A percentile compares a stretch with the other conserved stretches of the same genome.
Conservation (phyloP, 176 grass and related monocot species). For the bread wheat (Triticum aestivum) region IWGSC_CS_RefSeq_v2.1 NC_057801.1:103231948-103232447, state of each 20-base stretch:
- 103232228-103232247: not conserved
- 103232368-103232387: not conserved
- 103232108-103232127: not conserved
- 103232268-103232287: not conserved
- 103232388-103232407: not conserved
- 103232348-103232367: not conserved
- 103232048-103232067: not conserved
- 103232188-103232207: too few relatives aligned
- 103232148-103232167: too few relatives aligned
- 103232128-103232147: too few relatives aligned
- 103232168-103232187: too few relatives aligned
- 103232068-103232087: not conserved
- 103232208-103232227: too few relatives aligned
- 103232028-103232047: conserved; percentile 20
- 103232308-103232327: not conserved
- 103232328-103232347: not conserved
- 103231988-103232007: not conserved
- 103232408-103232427: not conserved
- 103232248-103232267: too few relatives aligned
- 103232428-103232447: not conserved
- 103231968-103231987: conserved; percentile 17
- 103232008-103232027: not conserved
- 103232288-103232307: not conserved
- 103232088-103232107: not conserved
- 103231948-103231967: not conserved